These are phyloP conservation scores for Saccharomycopsis guyanensis DNA, from an alignment of 805 yeast species.

Conservation along the genomic window DNA sequence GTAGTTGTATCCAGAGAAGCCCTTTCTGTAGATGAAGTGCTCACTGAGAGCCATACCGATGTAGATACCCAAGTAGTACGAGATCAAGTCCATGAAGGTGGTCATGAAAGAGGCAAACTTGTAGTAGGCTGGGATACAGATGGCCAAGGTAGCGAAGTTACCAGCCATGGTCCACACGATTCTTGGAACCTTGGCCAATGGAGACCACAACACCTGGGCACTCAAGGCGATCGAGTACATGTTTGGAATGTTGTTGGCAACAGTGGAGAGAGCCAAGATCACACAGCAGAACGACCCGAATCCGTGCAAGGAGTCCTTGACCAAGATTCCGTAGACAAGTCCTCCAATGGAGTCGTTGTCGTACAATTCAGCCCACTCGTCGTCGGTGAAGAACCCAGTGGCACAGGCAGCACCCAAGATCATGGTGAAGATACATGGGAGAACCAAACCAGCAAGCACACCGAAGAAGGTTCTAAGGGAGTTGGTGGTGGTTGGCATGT, in stretches of 20 bases:
- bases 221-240: conserved; percentile 86
- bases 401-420: conserved; percentile 83
- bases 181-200: conserved; percentile 71
- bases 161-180: conserved; percentile 73
- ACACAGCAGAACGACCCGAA: conserved; percentile 90
- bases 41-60: conserved; percentile 69
- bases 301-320: conserved; percentile 72
- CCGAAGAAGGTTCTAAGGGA: conserved; percentile 53
- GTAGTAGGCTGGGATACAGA: conserved; percentile 84
- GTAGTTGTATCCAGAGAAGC: conserved; percentile 53
- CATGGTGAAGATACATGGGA: conserved; percentile 68
- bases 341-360: conserved; percentile 64
- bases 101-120: conserved; percentile 64
- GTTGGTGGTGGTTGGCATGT: conserved; percentile 63
- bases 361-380: conserved; percentile 44
- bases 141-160: conserved; percentile 70
- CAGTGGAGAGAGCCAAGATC: conserved; percentile 73
- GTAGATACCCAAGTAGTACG: conserved; percentile 85
- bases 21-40: conserved; percentile 71
- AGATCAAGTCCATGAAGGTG: conserved; percentile 86
- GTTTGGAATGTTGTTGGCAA: conserved; percentile 89
- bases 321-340: conserved; percentile 68
- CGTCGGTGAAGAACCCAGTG: conserved; percentile 48
- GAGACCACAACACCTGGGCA: conserved; percentile 78
- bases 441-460: conserved; percentile 52